Conservation (phyloP, 306 rosid genomes). For the Quercus mongolica region DNA sequence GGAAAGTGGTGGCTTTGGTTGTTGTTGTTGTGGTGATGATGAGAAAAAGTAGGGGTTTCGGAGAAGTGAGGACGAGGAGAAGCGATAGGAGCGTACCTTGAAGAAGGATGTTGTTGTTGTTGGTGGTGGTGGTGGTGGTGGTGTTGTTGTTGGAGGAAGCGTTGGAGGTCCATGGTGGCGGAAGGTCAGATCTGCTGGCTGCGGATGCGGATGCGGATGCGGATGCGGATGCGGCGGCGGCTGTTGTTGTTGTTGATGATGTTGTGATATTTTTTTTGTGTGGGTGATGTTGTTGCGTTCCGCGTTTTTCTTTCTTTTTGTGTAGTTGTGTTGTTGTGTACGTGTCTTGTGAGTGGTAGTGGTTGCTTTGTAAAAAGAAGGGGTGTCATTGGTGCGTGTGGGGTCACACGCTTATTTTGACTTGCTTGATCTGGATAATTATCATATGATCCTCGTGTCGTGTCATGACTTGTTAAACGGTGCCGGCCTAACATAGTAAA, state of each 20-base stretch:
- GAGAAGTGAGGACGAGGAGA: conserved; percentile 14
- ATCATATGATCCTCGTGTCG: no score
- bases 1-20: neutral
- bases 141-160: neutral
- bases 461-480: no score
- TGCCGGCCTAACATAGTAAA: no score
- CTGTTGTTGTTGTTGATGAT: neutral
- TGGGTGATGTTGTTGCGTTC: no score
- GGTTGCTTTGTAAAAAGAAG: no score
- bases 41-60: conserved; percentile 11
- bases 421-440: no score
- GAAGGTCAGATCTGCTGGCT: neutral
- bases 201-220: neutral
- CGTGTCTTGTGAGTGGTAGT: no score
- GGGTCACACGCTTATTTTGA: no score
- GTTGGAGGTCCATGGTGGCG: conserved; percentile 15
- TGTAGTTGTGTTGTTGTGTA: no score
- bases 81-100: conserved; percentile 20
- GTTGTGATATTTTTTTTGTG: no score
- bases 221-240: neutral
- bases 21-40: neutral
- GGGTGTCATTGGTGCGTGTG: no score
- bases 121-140: neutral
- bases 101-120: neutral
- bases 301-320: no score